Conservation (phyloP, 2,329 filamentous ascomycete species). For the Myriangium duriaei region DNA sequence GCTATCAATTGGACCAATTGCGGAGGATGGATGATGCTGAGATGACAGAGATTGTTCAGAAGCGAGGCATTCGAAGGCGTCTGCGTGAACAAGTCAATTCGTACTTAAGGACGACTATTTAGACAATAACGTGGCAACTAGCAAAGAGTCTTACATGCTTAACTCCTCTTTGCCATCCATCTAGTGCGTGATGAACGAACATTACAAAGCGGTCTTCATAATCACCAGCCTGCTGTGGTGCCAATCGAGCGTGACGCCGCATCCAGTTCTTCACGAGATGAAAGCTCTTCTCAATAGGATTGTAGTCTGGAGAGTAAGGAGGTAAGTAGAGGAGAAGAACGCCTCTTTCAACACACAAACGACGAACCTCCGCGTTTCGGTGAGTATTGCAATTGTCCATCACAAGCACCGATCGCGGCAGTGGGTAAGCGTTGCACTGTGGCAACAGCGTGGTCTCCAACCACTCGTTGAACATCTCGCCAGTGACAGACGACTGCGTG, state of each 20-base stretch:
- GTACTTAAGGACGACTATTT: background rate
- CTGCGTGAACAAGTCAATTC: background rate
- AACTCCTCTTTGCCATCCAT: background rate
- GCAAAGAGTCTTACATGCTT: background rate
- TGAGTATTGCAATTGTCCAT: slow-evolving; percentile 9
- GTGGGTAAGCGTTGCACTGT: slow-evolving; percentile 6
- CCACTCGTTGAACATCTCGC: slow-evolving; percentile 8
- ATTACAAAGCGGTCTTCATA: background rate
- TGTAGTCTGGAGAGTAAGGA: background rate
- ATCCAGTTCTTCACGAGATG: background rate
- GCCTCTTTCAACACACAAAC: background rate
- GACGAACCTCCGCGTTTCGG: slow-evolving; percentile 1
- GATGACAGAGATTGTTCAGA: background rate
- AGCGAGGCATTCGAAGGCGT: background rate
- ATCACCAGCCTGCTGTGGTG: background rate
- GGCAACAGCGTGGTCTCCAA: slow-evolving; percentile 5
- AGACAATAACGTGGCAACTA: background rate
- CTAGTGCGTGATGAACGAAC: background rate
- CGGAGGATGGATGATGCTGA: background rate
- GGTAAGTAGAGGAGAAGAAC: background rate
- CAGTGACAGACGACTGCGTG: slow-evolving; percentile 2
- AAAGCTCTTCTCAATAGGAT: slow-evolving; percentile 2
- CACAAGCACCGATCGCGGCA: slow-evolving; percentile 6
- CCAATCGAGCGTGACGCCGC: background rate
- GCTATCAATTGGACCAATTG: background rate